Base-by-base conservation (phyloP, 2,329 filamentous ascomycete species). In the Fusarium acutatum region DNA sequence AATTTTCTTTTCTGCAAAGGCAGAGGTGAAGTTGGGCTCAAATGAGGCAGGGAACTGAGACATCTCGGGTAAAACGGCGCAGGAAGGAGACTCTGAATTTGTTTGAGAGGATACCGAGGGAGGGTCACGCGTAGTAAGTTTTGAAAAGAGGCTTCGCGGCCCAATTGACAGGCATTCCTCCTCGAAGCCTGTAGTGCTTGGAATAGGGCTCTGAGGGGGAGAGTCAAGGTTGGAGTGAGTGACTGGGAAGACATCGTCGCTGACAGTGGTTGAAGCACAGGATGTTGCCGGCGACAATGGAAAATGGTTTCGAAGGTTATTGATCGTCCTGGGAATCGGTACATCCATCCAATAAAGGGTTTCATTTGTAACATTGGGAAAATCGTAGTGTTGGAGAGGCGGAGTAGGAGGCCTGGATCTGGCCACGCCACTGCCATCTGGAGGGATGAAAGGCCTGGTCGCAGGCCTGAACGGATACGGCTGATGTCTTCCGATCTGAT, bases 251-350 rank as follows among this genome's bases (percentile, higher is more conserved):
- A 7, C 2, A 47, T 47, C 10, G 15, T 22, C 10, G 14, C 10
- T 22, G 14, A 7, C 26, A 22, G 20, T 6, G 5, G 4, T 15
- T 47, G 44, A 6, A 30, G 26, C 2, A 30, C 8, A 14, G 14
- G 20, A 17, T 30, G 10, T 1, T 30, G 20, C 20, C 30, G 44
- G 10, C 5, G 26, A 22, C 5, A 7, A 14, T 13, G 7, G 5
- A 30, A 3, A 2, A n/a, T 6, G 7, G 46, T n/a, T 17, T 30
- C 5, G 14, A 47, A 22, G 26, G 14, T 22, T 22, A 6, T 5
- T 4, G 44, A 15, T 5, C 6, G 0, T 20, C 1, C 9, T 10
- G 1, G 20, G 6, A 4, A 20, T 14, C 13, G 18, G 6, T 22
- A 1, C 0, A 28, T 28, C 12, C 44, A 15, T 28, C 26, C 9